Percentiles rank a stretch among this genome's conserved stretches.
Conservation (phyloP, 2,329 filamentous ascomycete genomes). For the Ampelomyces quisqualis region DNA sequence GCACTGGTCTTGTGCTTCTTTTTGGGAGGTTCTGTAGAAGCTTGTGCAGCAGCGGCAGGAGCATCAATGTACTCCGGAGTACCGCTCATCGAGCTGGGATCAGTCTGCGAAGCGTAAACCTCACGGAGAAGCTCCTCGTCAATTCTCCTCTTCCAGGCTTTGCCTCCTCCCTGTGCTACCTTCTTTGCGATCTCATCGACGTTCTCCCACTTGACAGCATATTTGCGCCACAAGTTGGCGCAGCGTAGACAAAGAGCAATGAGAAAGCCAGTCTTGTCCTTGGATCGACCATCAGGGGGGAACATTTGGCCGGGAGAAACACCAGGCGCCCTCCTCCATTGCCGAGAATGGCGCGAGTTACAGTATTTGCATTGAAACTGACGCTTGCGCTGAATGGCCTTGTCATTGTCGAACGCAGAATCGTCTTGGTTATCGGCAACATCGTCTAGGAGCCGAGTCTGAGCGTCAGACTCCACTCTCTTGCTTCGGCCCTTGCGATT, state of each 20-base stretch:
- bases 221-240: conserved; percentile 90
- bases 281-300: conserved; percentile 67
- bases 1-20: conserved; percentile 58
- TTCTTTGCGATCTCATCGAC: conserved; percentile 89
- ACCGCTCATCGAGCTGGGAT: conserved; percentile 28
- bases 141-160: conserved; percentile 82
- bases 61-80: conserved; percentile 32
- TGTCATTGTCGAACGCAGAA: conserved; percentile 90
- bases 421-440: conserved; percentile 91
- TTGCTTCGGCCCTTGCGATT: conserved; percentile 90
- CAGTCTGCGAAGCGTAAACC: conserved; percentile 41
- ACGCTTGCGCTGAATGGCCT: conserved; percentile 75
- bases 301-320: conserved; percentile 70
- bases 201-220: conserved; percentile 94
- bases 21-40: conserved; percentile 55
- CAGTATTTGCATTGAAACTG: conserved; percentile 95
- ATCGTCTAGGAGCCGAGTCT: conserved; percentile 82
- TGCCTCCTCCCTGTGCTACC: conserved; percentile 73
- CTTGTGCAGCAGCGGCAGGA: conserved; percentile 26
- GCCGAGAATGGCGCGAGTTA: conserved; percentile 71
- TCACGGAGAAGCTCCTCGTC: conserved; percentile 91
- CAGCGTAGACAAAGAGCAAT: conserved; percentile 87
- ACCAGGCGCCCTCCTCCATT: conserved; percentile 88
- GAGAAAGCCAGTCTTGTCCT: conserved; percentile 75
- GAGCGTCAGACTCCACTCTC: conserved; percentile 55